Evolutionary conservation across 345 rosid species (phyloP).

Genomic region (Salix koriyanagi): DNA sequence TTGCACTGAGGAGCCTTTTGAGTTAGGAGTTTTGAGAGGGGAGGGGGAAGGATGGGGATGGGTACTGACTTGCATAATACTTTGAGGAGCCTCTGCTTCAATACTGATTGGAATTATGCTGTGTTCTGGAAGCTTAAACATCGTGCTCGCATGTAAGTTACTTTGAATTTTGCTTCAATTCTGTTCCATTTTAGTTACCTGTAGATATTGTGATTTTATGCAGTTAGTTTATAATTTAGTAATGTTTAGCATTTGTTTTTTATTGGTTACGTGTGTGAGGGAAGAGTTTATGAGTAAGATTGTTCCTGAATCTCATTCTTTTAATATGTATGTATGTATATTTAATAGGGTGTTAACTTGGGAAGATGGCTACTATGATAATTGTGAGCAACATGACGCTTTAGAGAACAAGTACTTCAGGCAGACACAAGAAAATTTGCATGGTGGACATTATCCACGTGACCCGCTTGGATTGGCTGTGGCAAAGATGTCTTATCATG

Average conservation of each 20-base stretch:
- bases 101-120: constrained; percentile 76
- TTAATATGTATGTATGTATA: background rate
- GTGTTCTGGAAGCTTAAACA: constrained; percentile 84
- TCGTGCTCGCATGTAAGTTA: constrained; percentile 69
- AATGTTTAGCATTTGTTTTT: background rate
- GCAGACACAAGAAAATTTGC: constrained; percentile 37
- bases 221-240: background rate
- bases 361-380: constrained; percentile 81
- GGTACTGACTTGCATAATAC: constrained; percentile 49
- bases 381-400: constrained; percentile 36
- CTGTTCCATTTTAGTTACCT: background rate
- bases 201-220: background rate
- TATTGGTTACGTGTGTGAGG: background rate
- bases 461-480: constrained; percentile 72
- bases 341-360: constrained; percentile 69
- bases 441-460: constrained; percentile 31
- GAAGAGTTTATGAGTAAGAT: too few relatives aligned
- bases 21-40: constrained; percentile 10
- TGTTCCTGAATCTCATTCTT: background rate
- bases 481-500: constrained; percentile 87
- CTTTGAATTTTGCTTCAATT: background rate
- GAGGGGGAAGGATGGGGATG: constrained; percentile 30
- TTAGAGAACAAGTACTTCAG: constrained; percentile 35
- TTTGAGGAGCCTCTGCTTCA: constrained; percentile 70
- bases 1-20: background rate